These are phyloP conservation scores for Leptosphaerulina australis DNA, from an alignment of 2,329 filamentous ascomycete genomes.

Conservation along the genomic window DNA sequence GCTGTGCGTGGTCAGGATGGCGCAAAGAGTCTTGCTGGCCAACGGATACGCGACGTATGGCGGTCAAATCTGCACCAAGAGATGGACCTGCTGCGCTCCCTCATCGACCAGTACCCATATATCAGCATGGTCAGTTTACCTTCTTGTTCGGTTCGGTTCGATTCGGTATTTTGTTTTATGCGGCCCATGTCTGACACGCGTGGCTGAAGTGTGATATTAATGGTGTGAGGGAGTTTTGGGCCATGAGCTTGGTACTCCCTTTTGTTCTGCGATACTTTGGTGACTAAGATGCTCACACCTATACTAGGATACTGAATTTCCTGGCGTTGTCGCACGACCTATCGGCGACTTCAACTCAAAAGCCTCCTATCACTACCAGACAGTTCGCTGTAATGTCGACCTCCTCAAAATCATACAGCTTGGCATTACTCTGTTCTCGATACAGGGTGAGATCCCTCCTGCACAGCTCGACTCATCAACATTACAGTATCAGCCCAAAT, in stretches of 20 bases:
- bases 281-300: conserved; percentile 22
- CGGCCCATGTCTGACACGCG: conserved; percentile 16
- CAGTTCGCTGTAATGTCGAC: conserved; percentile 94
- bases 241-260: conserved; percentile 14
- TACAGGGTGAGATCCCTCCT: conserved; percentile 85
- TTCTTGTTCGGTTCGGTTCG: conserved; percentile 13
- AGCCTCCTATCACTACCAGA: conserved; percentile 98
- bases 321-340: conserved; percentile 92
- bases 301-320: conserved; percentile 90
- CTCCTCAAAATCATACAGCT: conserved; percentile 97
- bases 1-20: conserved; percentile 60
- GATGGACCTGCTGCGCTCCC: conserved; percentile 79
- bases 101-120: conserved; percentile 91
- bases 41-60: conserved; percentile 95
- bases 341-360: conserved; percentile 95
- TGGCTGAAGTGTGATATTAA: conserved; percentile 18
- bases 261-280: background rate
- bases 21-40: conserved; percentile 64
- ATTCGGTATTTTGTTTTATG: background rate
- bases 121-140: conserved; percentile 84
- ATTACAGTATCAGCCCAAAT: conserved; percentile 51
- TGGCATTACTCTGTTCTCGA: conserved; percentile 89
- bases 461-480: conserved; percentile 62
- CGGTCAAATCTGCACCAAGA: conserved; percentile 88
- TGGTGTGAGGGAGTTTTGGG: conserved; percentile 6